Evolutionary conservation across 805 yeast species (phyloP), one percentile per base, ranked within the genome.

Genomic region (Metschnikowia santaceciliae): DNA sequence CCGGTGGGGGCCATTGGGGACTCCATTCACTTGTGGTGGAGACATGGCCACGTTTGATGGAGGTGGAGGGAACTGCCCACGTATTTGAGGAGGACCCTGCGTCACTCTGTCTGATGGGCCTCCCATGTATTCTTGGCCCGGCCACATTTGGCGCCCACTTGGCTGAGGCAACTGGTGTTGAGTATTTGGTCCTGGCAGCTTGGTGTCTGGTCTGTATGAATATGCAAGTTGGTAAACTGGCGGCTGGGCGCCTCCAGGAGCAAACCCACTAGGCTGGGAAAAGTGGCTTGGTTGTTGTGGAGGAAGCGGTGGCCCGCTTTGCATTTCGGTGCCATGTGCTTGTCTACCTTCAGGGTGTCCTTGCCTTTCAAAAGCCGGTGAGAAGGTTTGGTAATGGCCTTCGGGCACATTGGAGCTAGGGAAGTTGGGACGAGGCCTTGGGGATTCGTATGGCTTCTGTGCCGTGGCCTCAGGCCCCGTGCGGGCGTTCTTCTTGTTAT

Each of bases 131-230:
- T 58, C 61, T 17, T 47, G 60, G 19, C 49, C 54, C 11, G 52
- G 49, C 70, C 68, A 65, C 23, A 54, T 59, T 39, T 61, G 68
- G 32, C 62, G 63, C n/a, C 47, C 49, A 10, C 56, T 62, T n/a
- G 64, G 65, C n/a, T 61, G 66, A 6, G 64, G 65, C 32, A 59
- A 55, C 46, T 59, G 69, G 14, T 59, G 67, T 14, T 54, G 60
- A 11, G 52, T 54, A 23, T 44, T 44, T 14, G 54, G 54, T n/a
- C 42, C 48, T 1, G 61, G 61, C 59, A 55, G 60, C 52, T 57
- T 57, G 11, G 51, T n/a, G 39, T 52, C 57, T 6, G 56, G 52
- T 48, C 55, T 54, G 46, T 40, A 54, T 3, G 58, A 50, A 14
- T 46, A 50, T 19, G 49, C 43, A 11, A 51, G 49, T 32, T 40